Evolutionary conservation across 345 rosid genomes (phyloP).

Genomic region (Lepidium sativum): DNA sequence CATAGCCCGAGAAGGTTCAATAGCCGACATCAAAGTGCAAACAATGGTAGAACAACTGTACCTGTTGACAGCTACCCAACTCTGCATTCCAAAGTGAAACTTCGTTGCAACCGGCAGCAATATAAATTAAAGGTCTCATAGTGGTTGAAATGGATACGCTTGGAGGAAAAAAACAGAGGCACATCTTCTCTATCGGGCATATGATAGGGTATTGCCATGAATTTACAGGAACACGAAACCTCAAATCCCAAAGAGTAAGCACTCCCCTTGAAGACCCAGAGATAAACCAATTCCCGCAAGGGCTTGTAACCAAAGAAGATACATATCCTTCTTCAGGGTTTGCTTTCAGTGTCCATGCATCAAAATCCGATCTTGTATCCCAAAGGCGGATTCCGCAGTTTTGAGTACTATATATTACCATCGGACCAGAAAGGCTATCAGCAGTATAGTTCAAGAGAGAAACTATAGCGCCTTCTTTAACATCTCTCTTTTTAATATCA

Average conservation of each 20-base stretch:
- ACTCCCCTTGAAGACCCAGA: conserved; percentile 98
- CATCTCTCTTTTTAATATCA: conserved; percentile 88
- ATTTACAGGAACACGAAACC: conserved; percentile 89
- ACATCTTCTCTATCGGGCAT: conserved; percentile 91
- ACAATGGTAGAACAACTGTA: conserved; percentile 15
- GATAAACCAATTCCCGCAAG: conserved; percentile 94
- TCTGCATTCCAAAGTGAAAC: conserved; percentile 97
- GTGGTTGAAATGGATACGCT: conserved; percentile 40
- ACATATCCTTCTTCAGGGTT: conserved; percentile 80
- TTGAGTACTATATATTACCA: conserved; percentile 84
- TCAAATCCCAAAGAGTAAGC: conserved; percentile 95
- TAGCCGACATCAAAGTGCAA: background rate
- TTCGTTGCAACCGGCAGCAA: conserved; percentile 93
- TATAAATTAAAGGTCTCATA: conserved; percentile 65
- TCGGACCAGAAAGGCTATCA: conserved; percentile 48
- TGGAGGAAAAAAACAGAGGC: conserved; percentile 64
- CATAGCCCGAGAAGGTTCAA: background rate
- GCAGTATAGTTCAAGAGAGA: conserved; percentile 61
- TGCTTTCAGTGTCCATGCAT: conserved; percentile 83
- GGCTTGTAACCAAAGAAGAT: conserved; percentile 69
- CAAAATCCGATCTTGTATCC: conserved; percentile 65
- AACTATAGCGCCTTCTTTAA: conserved; percentile 87
- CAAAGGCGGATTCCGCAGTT: conserved; percentile 87
- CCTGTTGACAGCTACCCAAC: conserved; percentile 89
- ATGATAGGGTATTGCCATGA: conserved; percentile 76